Evolutionary conservation across 805 yeast species (phyloP).

Genomic region (Kodamaea hsintzibuensis): DNA sequence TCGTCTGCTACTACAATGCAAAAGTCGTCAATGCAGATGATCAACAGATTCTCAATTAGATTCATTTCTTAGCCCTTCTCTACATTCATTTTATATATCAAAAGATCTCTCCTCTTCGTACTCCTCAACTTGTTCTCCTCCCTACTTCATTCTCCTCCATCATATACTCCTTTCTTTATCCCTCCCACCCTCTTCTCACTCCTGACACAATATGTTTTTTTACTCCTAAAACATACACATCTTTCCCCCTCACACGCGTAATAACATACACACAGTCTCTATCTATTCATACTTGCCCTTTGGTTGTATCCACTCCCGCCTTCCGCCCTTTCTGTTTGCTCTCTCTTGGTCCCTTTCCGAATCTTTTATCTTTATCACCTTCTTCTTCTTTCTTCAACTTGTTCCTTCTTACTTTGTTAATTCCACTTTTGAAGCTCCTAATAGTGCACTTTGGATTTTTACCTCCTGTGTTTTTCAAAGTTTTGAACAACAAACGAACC

Average conservation of each 20-base stretch:
- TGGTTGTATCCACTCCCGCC: neutral
- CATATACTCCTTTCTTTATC: too few relatives aligned
- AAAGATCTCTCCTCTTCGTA: too few relatives aligned
- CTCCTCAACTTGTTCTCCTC: neutral
- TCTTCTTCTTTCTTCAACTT: neutral
- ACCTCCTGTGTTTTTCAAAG: slow-evolving; percentile 6
- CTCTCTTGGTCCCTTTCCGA: neutral
- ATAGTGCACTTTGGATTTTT: slow-evolving; percentile 5
- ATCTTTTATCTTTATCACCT: neutral
- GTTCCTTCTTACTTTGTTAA: neutral
- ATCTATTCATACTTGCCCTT: neutral
- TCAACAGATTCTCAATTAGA: neutral
- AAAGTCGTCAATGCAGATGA: neutral
- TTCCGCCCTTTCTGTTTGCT: neutral
- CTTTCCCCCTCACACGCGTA: neutral
- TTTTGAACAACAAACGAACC: slow-evolving; percentile 5
- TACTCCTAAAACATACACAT: too few relatives aligned
- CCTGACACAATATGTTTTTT: neutral
- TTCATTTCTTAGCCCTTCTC: neutral
- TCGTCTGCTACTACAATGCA: neutral
- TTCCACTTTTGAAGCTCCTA: too few relatives aligned
- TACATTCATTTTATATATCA: neutral
- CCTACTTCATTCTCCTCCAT: too few relatives aligned
- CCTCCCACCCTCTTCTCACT: too few relatives aligned
- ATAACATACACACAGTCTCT: too few relatives aligned